Percentiles rank a stretch among this genome's conserved stretches.
phyloP scores from a whole-genome alignment of 495 filamentous ascomycete genomes.

The Neurospora sp. region DNA sequence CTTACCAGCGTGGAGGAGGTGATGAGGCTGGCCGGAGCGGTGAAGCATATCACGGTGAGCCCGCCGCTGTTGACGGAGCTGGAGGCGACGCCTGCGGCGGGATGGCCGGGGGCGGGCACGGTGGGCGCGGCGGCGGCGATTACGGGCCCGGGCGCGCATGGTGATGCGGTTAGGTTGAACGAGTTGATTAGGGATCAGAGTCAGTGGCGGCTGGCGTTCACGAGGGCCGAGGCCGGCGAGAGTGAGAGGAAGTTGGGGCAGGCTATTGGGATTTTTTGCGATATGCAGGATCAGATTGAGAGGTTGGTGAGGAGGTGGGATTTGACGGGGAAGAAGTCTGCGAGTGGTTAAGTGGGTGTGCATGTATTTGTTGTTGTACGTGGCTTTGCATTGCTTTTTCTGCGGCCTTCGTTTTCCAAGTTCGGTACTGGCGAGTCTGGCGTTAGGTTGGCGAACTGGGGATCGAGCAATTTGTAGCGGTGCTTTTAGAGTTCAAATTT shows the following conservation, averaged over 20 bases:
- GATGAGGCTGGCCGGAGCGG: slow-evolving; percentile 43
- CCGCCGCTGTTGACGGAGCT: slow-evolving; percentile 41
- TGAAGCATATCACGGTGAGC: slow-evolving; percentile 47
- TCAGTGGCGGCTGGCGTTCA: slow-evolving; percentile 41
- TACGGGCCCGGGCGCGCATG: slow-evolving; percentile 35
- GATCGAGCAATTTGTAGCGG: too few species aligned
- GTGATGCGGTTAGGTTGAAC: slow-evolving; percentile 8
- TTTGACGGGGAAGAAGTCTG: not conserved
- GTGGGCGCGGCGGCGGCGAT: slow-evolving; percentile 6
- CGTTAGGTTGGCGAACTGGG: not conserved
- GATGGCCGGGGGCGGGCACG: slow-evolving; percentile 13
- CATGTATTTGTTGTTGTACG: too few species aligned
- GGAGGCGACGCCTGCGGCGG: slow-evolving; percentile 24
- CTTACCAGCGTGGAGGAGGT: slow-evolving; percentile 48
- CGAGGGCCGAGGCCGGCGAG: slow-evolving; percentile 35
- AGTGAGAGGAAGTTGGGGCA: slow-evolving; percentile 44
- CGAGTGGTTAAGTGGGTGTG: not conserved
- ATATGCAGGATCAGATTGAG: slow-evolving; percentile 47
- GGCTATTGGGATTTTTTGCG: slow-evolving; percentile 53
- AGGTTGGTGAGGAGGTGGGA: slow-evolving; percentile 24
- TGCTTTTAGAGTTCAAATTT: too few species aligned
- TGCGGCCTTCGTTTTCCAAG: not conserved
- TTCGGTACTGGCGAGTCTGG: not conserved
- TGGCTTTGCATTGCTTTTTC: not conserved
- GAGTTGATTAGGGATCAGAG: slow-evolving; percentile 30